Evolutionary conservation across 306 rosid species (phyloP).

Genomic region (Nissolia schottii): DNA sequence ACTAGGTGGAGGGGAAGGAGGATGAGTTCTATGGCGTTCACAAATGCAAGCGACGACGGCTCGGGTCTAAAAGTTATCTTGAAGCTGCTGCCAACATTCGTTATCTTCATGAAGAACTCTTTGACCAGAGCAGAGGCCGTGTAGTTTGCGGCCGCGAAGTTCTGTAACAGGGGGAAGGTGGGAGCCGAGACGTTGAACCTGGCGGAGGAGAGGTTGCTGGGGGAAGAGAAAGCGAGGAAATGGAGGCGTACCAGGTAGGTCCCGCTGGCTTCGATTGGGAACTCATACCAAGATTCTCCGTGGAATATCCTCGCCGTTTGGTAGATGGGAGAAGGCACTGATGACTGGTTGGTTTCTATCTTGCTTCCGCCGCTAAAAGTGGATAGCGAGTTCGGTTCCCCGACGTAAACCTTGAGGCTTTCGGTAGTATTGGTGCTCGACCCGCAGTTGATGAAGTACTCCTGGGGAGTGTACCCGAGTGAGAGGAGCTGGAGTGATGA

Average conservation of each 20-base stretch:
- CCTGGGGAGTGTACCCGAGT: neutral
- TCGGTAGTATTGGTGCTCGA: neutral
- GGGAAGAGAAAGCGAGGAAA: constrained; percentile 38
- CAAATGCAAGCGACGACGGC: constrained; percentile 29
- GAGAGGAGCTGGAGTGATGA: constrained; percentile 4
- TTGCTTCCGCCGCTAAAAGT: neutral
- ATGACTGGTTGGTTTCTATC: neutral
- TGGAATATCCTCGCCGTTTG: constrained; percentile 29
- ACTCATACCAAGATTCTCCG: neutral
- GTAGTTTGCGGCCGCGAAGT: neutral
- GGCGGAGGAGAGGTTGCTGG: constrained; percentile 21
- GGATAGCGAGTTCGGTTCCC: neutral
- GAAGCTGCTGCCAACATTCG: neutral
- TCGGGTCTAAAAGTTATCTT: constrained; percentile 29
- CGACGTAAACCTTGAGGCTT: neutral
- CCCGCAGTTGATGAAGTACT: constrained; percentile 47
- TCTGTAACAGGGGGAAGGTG: constrained; percentile 9
- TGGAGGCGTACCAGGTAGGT: constrained; percentile 48
- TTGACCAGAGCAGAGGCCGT: neutral
- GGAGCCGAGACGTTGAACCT: constrained; percentile 37
- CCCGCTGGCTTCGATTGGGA: neutral
- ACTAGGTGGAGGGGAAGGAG: constrained; percentile 13
- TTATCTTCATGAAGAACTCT: constrained; percentile 29
- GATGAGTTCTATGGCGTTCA: constrained; percentile 51
- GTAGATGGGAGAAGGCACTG: constrained; percentile 11